A percentile compares a stretch with the other conserved stretches of the same genome.
Conservation (phyloP, 2,329 filamentous ascomycete genomes). For the Diaporthe humulicola region DNA sequence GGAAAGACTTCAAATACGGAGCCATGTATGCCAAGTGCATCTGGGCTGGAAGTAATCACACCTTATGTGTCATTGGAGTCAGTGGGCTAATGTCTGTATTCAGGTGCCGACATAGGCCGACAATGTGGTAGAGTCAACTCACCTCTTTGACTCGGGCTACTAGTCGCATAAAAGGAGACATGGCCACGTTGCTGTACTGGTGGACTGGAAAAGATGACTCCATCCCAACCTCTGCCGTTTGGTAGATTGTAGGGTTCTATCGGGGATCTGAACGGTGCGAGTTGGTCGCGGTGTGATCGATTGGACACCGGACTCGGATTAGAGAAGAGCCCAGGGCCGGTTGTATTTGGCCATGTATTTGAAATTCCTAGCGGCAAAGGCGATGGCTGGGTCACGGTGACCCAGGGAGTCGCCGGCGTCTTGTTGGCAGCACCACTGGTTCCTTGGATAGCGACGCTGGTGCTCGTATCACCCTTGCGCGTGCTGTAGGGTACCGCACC, state of each 20-base stretch:
- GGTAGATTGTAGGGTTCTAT: too few species aligned
- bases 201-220: background rate
- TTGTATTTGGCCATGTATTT: too few species aligned
- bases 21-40: background rate
- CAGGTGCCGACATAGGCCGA: too few species aligned
- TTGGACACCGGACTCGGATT: too few species aligned
- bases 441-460: background rate
- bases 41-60: background rate
- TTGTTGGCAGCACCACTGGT: background rate
- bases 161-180: slow-evolving; percentile 1
- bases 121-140: background rate
- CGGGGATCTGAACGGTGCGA: background rate
- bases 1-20: background rate
- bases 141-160: background rate
- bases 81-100: background rate
- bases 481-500: too few species aligned
- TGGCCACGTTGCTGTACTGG: too few species aligned
- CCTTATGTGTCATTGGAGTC: background rate
- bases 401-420: background rate
- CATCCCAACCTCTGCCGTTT: background rate
- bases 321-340: too few species aligned
- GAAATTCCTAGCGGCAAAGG: too few species aligned
- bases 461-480: background rate
- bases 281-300: too few species aligned
- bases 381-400: background rate